Evolutionary conservation across 2,329 filamentous ascomycete species (phyloP), one percentile per base, ranked within the genome.

Genomic region (Canariomyces notabilis): DNA sequence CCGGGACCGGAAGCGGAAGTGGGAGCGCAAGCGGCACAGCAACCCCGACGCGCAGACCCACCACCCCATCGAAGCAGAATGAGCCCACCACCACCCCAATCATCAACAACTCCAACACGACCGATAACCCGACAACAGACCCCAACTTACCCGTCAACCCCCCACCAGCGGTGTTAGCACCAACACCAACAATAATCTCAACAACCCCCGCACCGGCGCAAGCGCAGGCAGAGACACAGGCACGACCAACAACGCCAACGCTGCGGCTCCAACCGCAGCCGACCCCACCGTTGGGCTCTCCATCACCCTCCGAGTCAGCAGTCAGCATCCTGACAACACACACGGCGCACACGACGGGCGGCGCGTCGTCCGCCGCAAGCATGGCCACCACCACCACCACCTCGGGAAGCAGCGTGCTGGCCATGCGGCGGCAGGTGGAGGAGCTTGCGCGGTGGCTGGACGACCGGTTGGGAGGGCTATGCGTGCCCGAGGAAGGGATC

Each of bases 371-470:
- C 3, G n/a, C n/a, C n/a, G 21, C 38, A 14, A 34, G 9, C 2
- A 20, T 29, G 1, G 19, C 46, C 9, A 48, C 32, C 15, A 33
- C 38, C 8, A 32, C 45, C 6, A 53, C 43, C 4, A 23, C 35
- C 54, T 62, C 16, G 55, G 60, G 72, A 2, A 69, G 69, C 2
- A 73, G 69, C 18, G 72, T 79, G 16, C 69, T 75, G 41, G 67
- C 69, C 7, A 72, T 79, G 61, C 69, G 78, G 48, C 69, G 73
- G 46, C 76, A 79, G 46, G 76, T 78, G 4, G 76, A 79, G 54
- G 78, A 82, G 52, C 65, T 83, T 45, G 77, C 76, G 19, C 66
- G 69, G 44, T 80, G 76, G 72, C 61, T 84, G 53, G 79, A 84
- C 52, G 75, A 75, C n/a, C 76, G 76, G 64, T 67, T 84, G 5